Evolutionary conservation across 805 yeast species (phyloP).

Genomic region (Suhomyces sp.): DNA sequence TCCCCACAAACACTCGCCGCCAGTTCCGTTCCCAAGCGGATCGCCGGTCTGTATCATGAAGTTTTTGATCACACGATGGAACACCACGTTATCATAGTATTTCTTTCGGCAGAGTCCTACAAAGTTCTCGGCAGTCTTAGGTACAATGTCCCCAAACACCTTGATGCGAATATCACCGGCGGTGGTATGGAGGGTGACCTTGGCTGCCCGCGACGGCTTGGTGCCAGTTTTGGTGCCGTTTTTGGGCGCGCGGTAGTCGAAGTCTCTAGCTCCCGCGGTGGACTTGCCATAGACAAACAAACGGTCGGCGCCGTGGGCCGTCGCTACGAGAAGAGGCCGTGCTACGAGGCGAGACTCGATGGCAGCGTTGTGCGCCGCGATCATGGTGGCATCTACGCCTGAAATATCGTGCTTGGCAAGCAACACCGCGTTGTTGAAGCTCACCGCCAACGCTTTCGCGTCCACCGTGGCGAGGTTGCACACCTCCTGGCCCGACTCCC

Average conservation of each 20-base stretch:
- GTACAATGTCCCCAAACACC: slow-evolving; percentile 34
- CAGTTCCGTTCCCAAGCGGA: slow-evolving; percentile 23
- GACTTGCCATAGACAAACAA: slow-evolving; percentile 11
- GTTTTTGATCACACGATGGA: slow-evolving; percentile 23
- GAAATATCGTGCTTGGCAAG: slow-evolving; percentile 11
- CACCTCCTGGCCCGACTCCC: neutral
- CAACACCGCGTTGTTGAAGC: slow-evolving; percentile 10
- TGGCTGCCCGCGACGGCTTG: neutral
- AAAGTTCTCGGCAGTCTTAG: slow-evolving; percentile 43
- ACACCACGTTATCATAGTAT: slow-evolving; percentile 37
- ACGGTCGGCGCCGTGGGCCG: slow-evolving; percentile 9
- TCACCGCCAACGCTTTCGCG: slow-evolving; percentile 1
- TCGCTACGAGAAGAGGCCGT: slow-evolving; percentile 13
- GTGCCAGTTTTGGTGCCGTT: neutral
- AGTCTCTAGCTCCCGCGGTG: slow-evolving; percentile 4
- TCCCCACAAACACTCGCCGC: slow-evolving; percentile 28
- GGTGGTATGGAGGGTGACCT: slow-evolving; percentile 31
- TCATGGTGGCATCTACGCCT: slow-evolving; percentile 11
- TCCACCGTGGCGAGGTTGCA: slow-evolving; percentile 7
- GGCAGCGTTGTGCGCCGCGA: slow-evolving; percentile 16
- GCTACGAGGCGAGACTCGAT: slow-evolving; percentile 13
- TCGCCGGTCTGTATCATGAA: slow-evolving; percentile 29
- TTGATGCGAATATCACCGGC: slow-evolving; percentile 41
- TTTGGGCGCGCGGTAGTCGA: slow-evolving; percentile 3
- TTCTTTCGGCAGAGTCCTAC: slow-evolving; percentile 29